These are phyloP conservation scores for Eucommia ulmoides DNA, from an alignment of 257 asterid species.

Conservation along the genomic window DNA sequence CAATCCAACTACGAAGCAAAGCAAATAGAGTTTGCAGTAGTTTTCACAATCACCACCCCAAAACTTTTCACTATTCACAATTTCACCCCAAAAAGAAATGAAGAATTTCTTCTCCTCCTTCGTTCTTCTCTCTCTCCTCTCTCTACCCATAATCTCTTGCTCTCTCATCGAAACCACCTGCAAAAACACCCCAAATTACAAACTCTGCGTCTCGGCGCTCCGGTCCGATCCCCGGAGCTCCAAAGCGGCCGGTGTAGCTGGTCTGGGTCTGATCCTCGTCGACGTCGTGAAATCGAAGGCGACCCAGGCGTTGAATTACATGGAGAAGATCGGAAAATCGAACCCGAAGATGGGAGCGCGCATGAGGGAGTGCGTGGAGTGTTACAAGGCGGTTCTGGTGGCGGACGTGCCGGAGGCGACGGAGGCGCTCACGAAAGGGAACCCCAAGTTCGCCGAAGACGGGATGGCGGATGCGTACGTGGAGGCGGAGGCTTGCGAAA, in stretches of 20 bases:
- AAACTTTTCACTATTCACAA: too few species aligned
- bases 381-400: conserved; percentile 21
- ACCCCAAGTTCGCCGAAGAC: conserved; percentile 40
- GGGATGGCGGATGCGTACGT: conserved; percentile 58
- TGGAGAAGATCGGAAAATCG: conserved; percentile 12
- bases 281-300: conserved; percentile 22
- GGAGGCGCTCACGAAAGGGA: conserved; percentile 27
- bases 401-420: conserved; percentile 45
- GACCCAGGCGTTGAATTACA: conserved; percentile 5
- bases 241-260: background rate
- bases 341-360: conserved; percentile 17
- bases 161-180: background rate
- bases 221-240: background rate
- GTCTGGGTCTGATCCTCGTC: conserved; percentile 29
- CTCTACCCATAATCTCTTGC: conserved; percentile 1
- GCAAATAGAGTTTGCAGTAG: too few species aligned
- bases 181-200: background rate
- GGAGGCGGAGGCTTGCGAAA: too few species aligned
- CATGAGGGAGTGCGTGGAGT: conserved; percentile 18
- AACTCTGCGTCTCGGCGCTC: background rate
- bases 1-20: too few species aligned
- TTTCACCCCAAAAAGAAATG: too few species aligned
- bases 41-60: too few species aligned
- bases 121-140: background rate
- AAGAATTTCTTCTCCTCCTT: too few species aligned